Evolutionary conservation across 495 filamentous ascomycete species (phyloP), one percentile per base, ranked within the genome.

Genomic region (Antarctomyces pellizariae): DNA sequence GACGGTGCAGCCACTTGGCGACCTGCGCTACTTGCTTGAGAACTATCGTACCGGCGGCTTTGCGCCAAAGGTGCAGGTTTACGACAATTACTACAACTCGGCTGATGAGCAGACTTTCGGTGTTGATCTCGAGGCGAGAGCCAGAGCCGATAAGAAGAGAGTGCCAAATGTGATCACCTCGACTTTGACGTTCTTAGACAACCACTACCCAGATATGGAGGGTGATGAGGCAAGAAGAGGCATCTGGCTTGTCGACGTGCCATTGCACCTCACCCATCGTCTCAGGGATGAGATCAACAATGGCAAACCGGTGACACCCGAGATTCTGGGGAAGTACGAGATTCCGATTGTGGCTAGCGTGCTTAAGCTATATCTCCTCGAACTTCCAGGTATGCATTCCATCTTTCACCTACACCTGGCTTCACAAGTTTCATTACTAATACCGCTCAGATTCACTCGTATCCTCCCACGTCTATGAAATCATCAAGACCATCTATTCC

Each of bases 71-170:
- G 84, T 95, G n/a, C 70, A 82, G 27, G 65, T 71, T 3, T 99
- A 95, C 48, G 86, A 99, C 53, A 95, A 92, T 48, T 99, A 99
- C 50, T 99, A 99, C 52, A 92, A 92, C 38, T 78, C 75, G 25
- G 82, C 90, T 5, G 86, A 92, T 52, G 84, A 95, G 43, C 79
- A 95, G 59, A 91, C 80, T 5, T 99, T 93, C 43, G 86, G 86
- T 35, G 78, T 99, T 18, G 86, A 99, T 39, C 67, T 99, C 16
- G 86, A 99, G 49, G 82, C 83, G 25, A 57, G 89, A 37, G 86
- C 86, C 20, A 58, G 86, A 40, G 79, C 78, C 28, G 86, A 99
- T 45, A 65, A 78, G 40, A 99, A 95, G 48, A 75, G 86, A 23
- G 89, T 99, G 2, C 86, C 86, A 14, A 59, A 91, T 30, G 63